Conservation (phyloP, 2,329 filamentous ascomycete genomes). For the Paraconiothyrium sp. region DNA sequence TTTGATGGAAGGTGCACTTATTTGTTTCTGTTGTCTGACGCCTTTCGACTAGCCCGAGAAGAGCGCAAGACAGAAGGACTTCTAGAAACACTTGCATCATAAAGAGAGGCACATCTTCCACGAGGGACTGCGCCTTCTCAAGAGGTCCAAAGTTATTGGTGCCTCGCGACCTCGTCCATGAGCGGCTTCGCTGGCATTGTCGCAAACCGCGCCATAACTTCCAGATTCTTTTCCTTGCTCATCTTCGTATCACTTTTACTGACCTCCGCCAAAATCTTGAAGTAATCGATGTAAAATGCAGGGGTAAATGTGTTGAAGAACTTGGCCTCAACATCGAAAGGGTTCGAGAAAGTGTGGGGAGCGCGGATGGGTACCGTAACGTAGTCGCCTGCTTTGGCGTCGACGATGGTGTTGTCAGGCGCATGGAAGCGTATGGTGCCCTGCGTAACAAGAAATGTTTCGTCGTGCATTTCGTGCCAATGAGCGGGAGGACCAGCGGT, state of each 20-base stretch:
- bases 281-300: conserved; percentile 67
- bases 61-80: background rate
- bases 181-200: conserved; percentile 58
- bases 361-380: conserved; percentile 64
- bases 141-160: conserved; percentile 15
- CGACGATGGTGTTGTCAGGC: conserved; percentile 55
- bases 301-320: conserved; percentile 68
- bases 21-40: background rate
- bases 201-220: conserved; percentile 61
- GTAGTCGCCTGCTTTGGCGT: conserved; percentile 63
- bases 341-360: conserved; percentile 67
- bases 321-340: conserved; percentile 62
- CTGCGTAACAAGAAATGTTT: conserved; percentile 65
- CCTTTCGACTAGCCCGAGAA: background rate
- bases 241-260: conserved; percentile 57
- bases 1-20: no score
- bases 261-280: conserved; percentile 61
- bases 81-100: background rate
- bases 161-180: conserved; percentile 36
- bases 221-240: conserved; percentile 59
- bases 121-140: background rate
- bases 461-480: conserved; percentile 66
- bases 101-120: background rate
- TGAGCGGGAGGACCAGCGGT: conserved; percentile 60
- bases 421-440: conserved; percentile 63